These are phyloP conservation scores for Stellera chamaejasme DNA, from an alignment of 345 rosid species.

Conservation along the genomic window DNA sequence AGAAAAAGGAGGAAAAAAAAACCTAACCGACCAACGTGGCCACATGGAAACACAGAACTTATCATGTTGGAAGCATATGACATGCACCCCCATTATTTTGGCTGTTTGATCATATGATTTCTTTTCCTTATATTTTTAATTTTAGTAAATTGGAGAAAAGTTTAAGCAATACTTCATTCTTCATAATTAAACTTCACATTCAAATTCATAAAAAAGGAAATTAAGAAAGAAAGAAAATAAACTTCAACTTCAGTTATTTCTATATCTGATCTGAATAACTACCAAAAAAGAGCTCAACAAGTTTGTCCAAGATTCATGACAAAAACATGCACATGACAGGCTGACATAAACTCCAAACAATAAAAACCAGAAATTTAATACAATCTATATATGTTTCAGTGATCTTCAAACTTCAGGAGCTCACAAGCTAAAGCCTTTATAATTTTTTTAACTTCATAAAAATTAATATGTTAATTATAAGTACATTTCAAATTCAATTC, in stretches of 20 bases:
- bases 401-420: slow-evolving; percentile 4
- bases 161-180: neutral
- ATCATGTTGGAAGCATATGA: slow-evolving; percentile 15
- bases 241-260: neutral
- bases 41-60: slow-evolving; percentile 10
- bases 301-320: neutral
- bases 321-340: neutral
- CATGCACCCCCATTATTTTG: slow-evolving; percentile 9
- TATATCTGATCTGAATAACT: slow-evolving; percentile 1
- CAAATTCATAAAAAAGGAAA: neutral
- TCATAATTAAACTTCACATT: neutral
- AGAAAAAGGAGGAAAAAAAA: neutral
- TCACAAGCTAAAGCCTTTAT: too few species aligned
- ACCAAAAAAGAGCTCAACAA: neutral
- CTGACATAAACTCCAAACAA: neutral
- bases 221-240: neutral
- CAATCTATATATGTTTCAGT: neutral
- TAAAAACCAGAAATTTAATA: neutral
- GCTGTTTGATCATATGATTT: neutral
- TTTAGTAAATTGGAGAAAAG: slow-evolving; percentile 1
- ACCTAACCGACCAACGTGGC: slow-evolving; percentile 8
- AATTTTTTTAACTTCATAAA: too few species aligned
- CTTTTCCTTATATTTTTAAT: neutral
- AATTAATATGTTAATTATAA: too few species aligned
- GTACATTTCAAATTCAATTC: too few species aligned